A percentile compares a stretch with the other conserved stretches of the same genome.
Conservation (phyloP, 495 filamentous ascomycete species). For the Aspergillus hancockii region DNA sequence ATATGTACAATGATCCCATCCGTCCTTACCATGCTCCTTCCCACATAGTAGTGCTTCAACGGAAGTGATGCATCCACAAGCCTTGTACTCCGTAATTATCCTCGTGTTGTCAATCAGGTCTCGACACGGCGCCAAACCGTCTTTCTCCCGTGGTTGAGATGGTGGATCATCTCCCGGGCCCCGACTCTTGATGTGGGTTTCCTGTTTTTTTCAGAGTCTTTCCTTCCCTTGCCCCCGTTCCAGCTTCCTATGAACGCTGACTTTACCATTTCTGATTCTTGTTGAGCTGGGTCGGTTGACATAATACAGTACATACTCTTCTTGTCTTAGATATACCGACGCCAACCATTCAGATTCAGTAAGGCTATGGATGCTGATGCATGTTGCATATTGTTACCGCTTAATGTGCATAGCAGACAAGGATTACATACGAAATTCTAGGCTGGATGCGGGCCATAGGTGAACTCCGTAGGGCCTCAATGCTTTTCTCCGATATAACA, state of each 20-base stretch:
- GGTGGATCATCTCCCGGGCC: slow-evolving; percentile 15
- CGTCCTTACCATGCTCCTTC: neutral
- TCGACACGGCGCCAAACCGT: slow-evolving; percentile 18
- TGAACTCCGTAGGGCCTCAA: neutral
- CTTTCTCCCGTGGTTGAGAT: slow-evolving; percentile 13
- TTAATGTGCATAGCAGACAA: neutral
- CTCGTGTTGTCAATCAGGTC: slow-evolving; percentile 18
- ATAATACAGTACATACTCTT: neutral
- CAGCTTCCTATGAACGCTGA: neutral
- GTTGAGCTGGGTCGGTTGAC: neutral
- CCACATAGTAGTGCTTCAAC: neutral
- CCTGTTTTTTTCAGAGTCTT: neutral
- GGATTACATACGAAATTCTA: neutral
- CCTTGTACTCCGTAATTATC: slow-evolving; percentile 2
- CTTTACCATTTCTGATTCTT: neutral
- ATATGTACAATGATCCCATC: neutral
- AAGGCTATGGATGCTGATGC: neutral
- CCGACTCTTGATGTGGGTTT: slow-evolving; percentile 14
- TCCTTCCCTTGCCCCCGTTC: neutral
- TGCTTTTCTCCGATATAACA: neutral
- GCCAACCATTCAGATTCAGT: neutral
- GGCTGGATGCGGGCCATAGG: neutral
- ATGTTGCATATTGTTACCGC: neutral
- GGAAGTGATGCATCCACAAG: slow-evolving; percentile 23
- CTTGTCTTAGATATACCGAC: neutral